A percentile compares a stretch with the other conserved stretches of the same genome.
Evolutionary conservation across 768 basidiomycete species (phyloP).

Genomic region (Trametes punicea): DNA sequence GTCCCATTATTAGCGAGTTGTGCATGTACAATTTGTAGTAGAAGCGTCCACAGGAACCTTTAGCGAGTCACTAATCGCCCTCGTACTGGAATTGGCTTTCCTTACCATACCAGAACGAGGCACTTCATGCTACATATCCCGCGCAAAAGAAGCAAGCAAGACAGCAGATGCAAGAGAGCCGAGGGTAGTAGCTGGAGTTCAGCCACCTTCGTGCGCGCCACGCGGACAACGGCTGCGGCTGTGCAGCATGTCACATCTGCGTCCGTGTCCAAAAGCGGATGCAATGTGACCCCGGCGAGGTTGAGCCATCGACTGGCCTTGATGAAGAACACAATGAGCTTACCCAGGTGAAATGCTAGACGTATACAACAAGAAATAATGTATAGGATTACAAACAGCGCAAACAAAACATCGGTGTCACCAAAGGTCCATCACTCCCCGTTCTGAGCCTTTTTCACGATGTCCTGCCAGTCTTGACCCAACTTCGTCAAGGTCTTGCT

Average conservation of each 20-base stretch:
- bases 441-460: constrained; percentile 54
- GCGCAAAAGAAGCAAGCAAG: neutral
- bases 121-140: constrained; percentile 9
- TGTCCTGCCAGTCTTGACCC: constrained; percentile 81
- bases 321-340: neutral
- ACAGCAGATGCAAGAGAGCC: neutral
- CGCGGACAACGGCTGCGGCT: neutral
- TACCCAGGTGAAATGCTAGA: neutral
- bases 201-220: neutral
- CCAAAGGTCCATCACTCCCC: constrained; percentile 21
- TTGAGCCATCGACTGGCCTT: neutral
- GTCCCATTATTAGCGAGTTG: constrained; percentile 12
- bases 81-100: too few relatives aligned
- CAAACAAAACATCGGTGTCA: neutral
- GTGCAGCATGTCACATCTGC: neutral
- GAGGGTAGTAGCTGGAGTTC: neutral
- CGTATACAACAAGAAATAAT: neutral
- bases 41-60: constrained; percentile 7
- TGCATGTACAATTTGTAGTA: neutral
- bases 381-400: too few relatives aligned
- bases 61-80: neutral
- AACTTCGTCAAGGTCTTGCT: constrained; percentile 75
- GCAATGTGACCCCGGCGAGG: neutral
- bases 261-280: neutral
- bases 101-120: neutral